A percentile compares a stretch with the other conserved stretches of the same genome.
Evolutionary conservation across 805 yeast genomes (phyloP).

Genomic region (Ogataea siamensis): DNA sequence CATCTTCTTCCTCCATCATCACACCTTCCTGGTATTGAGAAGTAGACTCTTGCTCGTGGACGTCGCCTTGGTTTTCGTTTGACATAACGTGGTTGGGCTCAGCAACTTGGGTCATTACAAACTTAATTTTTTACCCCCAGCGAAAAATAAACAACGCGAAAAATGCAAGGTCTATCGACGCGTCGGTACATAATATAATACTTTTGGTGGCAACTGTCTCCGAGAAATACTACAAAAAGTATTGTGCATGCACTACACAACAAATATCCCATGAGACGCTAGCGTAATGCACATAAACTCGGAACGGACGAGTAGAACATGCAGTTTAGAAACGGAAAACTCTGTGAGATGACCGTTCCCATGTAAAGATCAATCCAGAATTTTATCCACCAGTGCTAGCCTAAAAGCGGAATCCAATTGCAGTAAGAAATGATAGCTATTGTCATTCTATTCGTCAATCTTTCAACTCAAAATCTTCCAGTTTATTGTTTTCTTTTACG

Average conservation of each 20-base stretch:
- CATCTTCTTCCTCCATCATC: constrained; percentile 38
- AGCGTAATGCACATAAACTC: too few species aligned
- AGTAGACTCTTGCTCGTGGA: constrained; percentile 9
- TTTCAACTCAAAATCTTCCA: too few species aligned
- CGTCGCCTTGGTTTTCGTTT: constrained; percentile 13
- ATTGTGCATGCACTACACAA: not conserved
- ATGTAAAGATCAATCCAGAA: too few species aligned
- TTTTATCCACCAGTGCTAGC: too few species aligned
- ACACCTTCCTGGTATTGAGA: constrained; percentile 26
- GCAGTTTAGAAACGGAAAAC: too few species aligned
- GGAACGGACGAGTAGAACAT: too few species aligned
- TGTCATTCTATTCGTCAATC: too few species aligned
- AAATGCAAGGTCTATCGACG: constrained; percentile 13
- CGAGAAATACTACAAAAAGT: not conserved
- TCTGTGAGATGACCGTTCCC: too few species aligned
- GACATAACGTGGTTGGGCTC: constrained; percentile 13
- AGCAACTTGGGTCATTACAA: constrained; percentile 17
- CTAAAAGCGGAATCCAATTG: too few species aligned
- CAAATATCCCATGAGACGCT: too few species aligned
- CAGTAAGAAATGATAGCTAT: too few species aligned
- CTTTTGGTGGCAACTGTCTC: not conserved
- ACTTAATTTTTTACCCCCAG: constrained; percentile 12
- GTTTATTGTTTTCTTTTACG: too few species aligned
- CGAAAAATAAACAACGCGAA: constrained; percentile 23
- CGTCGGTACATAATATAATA: constrained; percentile 7